These are phyloP conservation scores for Gliomastix tumulicola DNA, from an alignment of 2,329 filamentous ascomycete genomes.

Conservation along the genomic window DNA sequence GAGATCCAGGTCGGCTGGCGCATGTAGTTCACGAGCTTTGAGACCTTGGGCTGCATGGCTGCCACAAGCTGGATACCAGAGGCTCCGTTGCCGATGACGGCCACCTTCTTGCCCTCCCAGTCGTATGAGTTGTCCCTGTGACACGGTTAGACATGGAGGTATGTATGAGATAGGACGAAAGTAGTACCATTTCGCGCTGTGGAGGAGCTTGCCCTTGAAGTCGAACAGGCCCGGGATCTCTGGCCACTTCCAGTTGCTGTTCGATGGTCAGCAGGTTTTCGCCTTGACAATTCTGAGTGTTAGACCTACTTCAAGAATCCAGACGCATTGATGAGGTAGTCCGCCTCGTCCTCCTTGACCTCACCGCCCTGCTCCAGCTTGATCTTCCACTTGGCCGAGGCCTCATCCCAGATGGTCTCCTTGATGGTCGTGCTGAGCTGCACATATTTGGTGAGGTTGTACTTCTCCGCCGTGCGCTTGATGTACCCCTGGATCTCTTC, in stretches of 20 bases:
- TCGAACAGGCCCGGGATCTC: slow-evolving; percentile 34
- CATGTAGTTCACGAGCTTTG: slow-evolving; percentile 31
- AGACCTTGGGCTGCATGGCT: slow-evolving; percentile 14
- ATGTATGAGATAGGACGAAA: no score
- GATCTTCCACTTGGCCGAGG: slow-evolving; percentile 29
- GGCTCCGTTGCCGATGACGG: slow-evolving; percentile 23
- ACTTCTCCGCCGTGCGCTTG: slow-evolving; percentile 36
- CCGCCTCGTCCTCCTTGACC: slow-evolving; percentile 1
- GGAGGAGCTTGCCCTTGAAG: slow-evolving; percentile 36
- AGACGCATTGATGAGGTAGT: slow-evolving; percentile 36
- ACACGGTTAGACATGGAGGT: no score
- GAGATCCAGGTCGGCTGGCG: slow-evolving; percentile 35
- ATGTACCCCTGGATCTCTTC: slow-evolving; percentile 51
- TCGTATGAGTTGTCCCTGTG: slow-evolving; percentile 10
- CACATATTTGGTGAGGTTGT: slow-evolving; percentile 36
- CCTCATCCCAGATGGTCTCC: slow-evolving; percentile 4
- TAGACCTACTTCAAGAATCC: slow-evolving; percentile 44
- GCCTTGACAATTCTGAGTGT: background rate
- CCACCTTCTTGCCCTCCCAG: slow-evolving; percentile 15
- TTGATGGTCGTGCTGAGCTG: slow-evolving; percentile 36
- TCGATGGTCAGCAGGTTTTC: background rate
- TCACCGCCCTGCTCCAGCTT: slow-evolving; percentile 19
- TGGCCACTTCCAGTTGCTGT: slow-evolving; percentile 38
- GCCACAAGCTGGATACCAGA: slow-evolving; percentile 22
- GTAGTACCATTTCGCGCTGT: slow-evolving; percentile 34